Conservation (phyloP, 192 early-diverging fungal genomes). For the Umbelopsis isabellina region DNA sequence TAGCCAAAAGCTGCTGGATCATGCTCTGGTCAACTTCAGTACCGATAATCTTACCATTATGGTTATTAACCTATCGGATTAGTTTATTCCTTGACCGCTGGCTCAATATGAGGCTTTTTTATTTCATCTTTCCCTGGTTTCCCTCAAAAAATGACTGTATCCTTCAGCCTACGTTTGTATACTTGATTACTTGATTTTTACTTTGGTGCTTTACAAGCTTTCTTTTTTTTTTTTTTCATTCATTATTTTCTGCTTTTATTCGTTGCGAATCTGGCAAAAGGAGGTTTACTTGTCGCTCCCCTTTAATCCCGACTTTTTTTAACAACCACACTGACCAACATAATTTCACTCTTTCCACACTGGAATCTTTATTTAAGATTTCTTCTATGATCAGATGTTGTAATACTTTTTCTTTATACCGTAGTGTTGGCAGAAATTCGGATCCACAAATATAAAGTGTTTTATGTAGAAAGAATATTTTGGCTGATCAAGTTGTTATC, state of each 20-base stretch:
- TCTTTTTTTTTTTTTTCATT: too few species aligned
- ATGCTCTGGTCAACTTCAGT: conserved; percentile 90
- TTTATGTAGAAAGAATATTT: too few species aligned
- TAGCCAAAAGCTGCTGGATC: conserved; percentile 75
- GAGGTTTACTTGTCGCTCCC: not conserved
- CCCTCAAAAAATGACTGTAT: too few species aligned
- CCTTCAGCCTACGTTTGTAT: too few species aligned
- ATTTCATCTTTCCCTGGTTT: too few species aligned
- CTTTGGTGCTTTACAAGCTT: too few species aligned
- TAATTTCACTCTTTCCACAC: not conserved
- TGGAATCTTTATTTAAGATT: not conserved
- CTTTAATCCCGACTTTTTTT: not conserved
- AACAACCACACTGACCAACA: too few species aligned
- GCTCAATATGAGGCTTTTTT: not conserved
- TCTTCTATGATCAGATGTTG: conserved; percentile 10
- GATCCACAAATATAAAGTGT: not conserved
- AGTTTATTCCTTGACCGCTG: not conserved
- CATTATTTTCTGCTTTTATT: too few species aligned
- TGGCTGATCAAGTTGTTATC: too few species aligned
- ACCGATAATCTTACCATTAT: conserved; percentile 96
- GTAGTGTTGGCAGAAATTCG: conserved; percentile 19
- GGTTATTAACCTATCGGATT: conserved; percentile 63
- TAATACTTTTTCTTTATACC: not conserved
- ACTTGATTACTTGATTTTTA: too few species aligned
- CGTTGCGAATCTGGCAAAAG: too few species aligned